Conservation (phyloP, 257 asterid species). For the Lavandula angustifolia region DNA sequence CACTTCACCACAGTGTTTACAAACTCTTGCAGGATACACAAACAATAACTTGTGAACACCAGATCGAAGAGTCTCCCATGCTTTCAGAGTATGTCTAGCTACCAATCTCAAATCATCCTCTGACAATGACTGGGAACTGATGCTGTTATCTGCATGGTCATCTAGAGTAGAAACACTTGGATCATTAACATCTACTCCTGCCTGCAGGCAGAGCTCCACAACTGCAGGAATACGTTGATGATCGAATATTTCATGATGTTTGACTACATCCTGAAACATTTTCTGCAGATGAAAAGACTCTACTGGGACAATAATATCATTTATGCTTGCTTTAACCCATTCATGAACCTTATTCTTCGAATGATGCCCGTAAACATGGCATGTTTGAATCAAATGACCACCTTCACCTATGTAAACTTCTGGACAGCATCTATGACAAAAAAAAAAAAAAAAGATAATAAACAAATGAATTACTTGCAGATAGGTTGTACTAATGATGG, state of each 20-base stretch:
- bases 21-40: conserved; percentile 76
- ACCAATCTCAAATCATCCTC: conserved; percentile 44
- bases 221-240: conserved; percentile 75
- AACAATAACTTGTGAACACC: conserved; percentile 69
- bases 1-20: conserved; percentile 78
- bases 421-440: conserved; percentile 63
- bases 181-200: conserved; percentile 55
- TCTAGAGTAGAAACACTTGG: conserved; percentile 25
- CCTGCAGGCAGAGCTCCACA: conserved; percentile 83
- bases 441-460: not conserved
- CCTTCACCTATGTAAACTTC: conserved; percentile 78
- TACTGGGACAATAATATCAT: conserved; percentile 64
- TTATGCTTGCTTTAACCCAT: conserved; percentile 62
- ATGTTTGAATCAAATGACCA: conserved; percentile 80
- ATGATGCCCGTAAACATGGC: conserved; percentile 64
- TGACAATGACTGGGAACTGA: conserved; percentile 36
- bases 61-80: conserved; percentile 72
- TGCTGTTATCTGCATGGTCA: conserved; percentile 9
- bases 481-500: not conserved
- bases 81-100: conserved; percentile 57
- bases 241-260: conserved; percentile 74
- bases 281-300: conserved; percentile 68
- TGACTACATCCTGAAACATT: conserved; percentile 59
- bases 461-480: not conserved
- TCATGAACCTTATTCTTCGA: conserved; percentile 60